Evolutionary conservation across 208 protist species (phyloP).

Genomic region (Trypanosoma melophagium): DNA sequence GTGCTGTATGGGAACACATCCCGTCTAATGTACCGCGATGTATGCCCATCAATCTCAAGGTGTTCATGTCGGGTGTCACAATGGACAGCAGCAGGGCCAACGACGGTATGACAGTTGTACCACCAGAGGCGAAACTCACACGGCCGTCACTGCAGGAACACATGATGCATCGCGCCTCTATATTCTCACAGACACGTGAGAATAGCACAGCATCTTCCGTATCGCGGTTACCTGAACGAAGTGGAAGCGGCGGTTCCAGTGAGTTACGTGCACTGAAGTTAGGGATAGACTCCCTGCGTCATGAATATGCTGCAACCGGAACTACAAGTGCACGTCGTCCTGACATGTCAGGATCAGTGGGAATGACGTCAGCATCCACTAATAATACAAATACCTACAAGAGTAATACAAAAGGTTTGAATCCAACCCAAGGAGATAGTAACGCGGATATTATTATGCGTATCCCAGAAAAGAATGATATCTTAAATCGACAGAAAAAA

Average conservation of each 20-base stretch:
- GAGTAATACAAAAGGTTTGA: not conserved
- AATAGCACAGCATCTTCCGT: not conserved
- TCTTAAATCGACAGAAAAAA: not conserved
- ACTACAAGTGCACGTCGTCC: not conserved
- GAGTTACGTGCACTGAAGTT: constrained; percentile 56
- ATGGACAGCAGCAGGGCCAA: constrained; percentile 15
- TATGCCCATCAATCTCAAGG: constrained; percentile 42
- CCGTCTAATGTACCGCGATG: constrained; percentile 26
- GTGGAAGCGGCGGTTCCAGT: constrained; percentile 18
- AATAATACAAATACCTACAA: not conserved
- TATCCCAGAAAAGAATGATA: not conserved
- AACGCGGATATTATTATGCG: constrained; percentile 23
- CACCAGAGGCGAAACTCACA: constrained; percentile 7
- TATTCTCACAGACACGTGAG: not conserved
- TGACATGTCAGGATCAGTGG: not conserved
- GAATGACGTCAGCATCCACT: not conserved
- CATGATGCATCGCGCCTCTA: no score
- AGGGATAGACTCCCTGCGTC: constrained; percentile 27
- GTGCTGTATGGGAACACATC: constrained; percentile 53
- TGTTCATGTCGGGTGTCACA: constrained; percentile 38
- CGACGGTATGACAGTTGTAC: constrained; percentile 22
- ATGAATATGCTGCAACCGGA: not conserved
- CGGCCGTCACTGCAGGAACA: not conserved
- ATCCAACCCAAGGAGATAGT: not conserved
- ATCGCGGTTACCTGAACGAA: no score